A percentile compares a stretch with the other conserved stretches of the same genome.
Conservation (phyloP, 148 eudicot species). For the Beta vulgaris region DNA sequence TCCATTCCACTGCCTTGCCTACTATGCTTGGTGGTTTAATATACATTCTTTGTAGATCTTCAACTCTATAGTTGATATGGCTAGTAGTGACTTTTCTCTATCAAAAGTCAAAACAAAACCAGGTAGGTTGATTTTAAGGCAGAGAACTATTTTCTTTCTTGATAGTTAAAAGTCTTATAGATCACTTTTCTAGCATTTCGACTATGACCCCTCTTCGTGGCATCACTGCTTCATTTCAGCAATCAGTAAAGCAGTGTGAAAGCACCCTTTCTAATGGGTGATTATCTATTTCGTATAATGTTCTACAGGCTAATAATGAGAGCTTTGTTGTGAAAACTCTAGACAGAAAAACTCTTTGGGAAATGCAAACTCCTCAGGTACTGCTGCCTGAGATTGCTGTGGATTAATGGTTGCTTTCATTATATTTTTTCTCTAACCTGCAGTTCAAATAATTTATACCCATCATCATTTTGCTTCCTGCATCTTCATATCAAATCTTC, state of each 20-base stretch:
- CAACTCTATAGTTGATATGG: neutral
- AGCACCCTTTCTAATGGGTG: neutral
- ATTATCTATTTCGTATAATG: neutral
- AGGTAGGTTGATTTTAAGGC: neutral
- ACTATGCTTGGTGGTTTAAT: neutral
- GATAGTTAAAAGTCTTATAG: neutral
- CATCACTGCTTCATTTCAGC: neutral
- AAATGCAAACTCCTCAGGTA: conserved; percentile 99
- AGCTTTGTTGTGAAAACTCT: conserved; percentile 79
- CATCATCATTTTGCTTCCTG: neutral
- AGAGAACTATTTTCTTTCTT: neutral
- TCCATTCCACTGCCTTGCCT: neutral
- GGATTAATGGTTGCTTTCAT: neutral
- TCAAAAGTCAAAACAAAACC: neutral
- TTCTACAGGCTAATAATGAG: conserved; percentile 64
- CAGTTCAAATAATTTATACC: neutral
- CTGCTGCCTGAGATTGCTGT: neutral
- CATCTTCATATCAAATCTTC: conserved; percentile 19
- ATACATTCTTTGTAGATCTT: neutral
- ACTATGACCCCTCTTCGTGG: neutral
- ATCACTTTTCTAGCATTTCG: neutral
- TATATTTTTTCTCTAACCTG: neutral
- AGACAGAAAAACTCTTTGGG: conserved; percentile 94
- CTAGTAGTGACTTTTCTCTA: neutral
- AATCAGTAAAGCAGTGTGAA: neutral